Evolutionary conservation across 495 filamentous ascomycete species (phyloP), one percentile per base, ranked within the genome.

Genomic region (Lasiosphaeria ovina): DNA sequence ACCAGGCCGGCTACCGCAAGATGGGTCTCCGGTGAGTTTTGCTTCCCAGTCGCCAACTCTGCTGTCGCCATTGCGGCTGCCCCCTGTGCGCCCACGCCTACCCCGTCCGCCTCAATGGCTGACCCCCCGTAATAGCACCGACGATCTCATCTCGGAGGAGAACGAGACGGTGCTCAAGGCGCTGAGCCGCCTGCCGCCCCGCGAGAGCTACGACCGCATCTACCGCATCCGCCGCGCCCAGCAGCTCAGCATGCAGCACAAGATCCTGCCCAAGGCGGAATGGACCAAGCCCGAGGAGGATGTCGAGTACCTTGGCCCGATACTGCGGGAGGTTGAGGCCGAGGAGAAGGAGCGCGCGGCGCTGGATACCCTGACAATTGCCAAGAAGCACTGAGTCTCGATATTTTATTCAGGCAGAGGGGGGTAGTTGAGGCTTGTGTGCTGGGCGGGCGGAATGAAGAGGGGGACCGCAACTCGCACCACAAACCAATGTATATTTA

Each of bases 191-290:
- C 88, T 98, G 48, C 85, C 91, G 42, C 82, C 89, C 63, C 92
- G 95, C 83, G 91, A 91, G 69, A 82, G 86, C 67, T 98, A 98
- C 78, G 94, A 98, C 81, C 93, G 94, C 76, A 86, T 97, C 72
- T 98, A 89, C 86, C 92, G 94, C 70, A 85, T 98, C 74, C 89
- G 94, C 74, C 86, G 94, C 74, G 95, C 94, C 67, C 89, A 93
- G 79, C 94, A 98, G 86, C 89, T 92, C 75, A 74, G 71, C 66
- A 58, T 76, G 62, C 69, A 68, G 66, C 93, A 97, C 76, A 89
- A 90, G 71, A 78, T 97, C 52, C 86, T 97, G 33, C 92, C 93
- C 64, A 83, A 85, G 76, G 72, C 81, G 59, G 85, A 97, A 77
- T 90, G 91, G 83, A 95, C 86, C 67, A 78, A 76, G 72, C 58